phyloP scores from a whole-genome alignment of 345 rosid species.

The Aquilaria yunnanensis region DNA sequence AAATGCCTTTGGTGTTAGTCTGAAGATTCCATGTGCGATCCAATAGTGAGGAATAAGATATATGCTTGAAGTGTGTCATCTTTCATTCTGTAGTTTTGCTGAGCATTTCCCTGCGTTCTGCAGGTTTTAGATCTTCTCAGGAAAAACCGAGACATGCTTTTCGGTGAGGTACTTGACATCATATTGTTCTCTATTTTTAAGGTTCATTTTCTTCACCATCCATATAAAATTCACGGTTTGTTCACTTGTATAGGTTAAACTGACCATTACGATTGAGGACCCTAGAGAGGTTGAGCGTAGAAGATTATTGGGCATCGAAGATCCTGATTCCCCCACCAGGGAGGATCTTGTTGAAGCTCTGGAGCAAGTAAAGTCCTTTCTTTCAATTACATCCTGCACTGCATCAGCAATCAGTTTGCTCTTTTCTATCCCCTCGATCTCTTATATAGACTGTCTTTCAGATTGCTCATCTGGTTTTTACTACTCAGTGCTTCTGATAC shows the following conservation, averaged over 20 bases:
- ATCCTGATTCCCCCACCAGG: conserved; percentile 65
- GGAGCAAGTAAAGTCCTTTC: conserved; percentile 40
- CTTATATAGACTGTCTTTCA: not conserved
- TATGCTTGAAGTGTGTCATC: no score
- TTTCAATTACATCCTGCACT: not conserved
- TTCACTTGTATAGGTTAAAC: conserved; percentile 45
- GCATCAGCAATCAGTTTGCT: not conserved
- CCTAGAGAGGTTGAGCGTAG: conserved; percentile 85
- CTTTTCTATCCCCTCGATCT: not conserved
- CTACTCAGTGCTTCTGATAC: not conserved
- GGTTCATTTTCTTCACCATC: not conserved
- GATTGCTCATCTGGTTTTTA: not conserved
- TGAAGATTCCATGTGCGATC: no score
- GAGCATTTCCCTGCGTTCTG: not conserved
- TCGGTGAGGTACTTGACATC: conserved; percentile 49
- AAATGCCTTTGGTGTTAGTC: no score
- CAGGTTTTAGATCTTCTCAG: conserved; percentile 82
- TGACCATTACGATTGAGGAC: conserved; percentile 86
- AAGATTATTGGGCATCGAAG: conserved; percentile 83
- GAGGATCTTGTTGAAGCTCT: conserved; percentile 82
- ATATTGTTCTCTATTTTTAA: not conserved
- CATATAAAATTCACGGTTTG: not conserved
- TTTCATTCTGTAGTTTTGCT: not conserved
- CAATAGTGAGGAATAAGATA: no score
- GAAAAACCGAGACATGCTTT: conserved; percentile 88